Evolutionary conservation across 768 basidiomycete species (phyloP).

Genomic region (Psilocybe sp.): DNA sequence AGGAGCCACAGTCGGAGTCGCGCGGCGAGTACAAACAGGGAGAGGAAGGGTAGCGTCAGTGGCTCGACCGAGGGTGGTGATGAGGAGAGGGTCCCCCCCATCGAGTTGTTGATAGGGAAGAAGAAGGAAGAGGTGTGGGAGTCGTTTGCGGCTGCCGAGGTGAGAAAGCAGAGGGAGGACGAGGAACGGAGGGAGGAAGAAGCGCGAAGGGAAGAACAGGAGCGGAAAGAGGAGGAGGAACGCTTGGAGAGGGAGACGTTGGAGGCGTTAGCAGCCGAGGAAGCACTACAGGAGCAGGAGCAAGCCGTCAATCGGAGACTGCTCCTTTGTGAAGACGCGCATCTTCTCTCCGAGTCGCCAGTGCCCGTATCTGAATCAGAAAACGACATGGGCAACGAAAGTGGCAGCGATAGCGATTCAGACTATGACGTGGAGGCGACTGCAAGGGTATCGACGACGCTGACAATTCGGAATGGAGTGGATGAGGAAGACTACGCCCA

Average conservation of each 20-base stretch:
- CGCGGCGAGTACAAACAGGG: no score
- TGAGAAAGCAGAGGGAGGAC: background rate
- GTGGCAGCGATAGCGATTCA: slow-evolving; percentile 33
- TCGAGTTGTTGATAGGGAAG: slow-evolving; percentile 52
- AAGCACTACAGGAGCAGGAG: no score
- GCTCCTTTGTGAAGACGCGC: no score
- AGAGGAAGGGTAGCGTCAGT: slow-evolving; percentile 25
- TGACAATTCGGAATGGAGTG: no score
- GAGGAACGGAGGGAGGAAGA: slow-evolving; percentile 1
- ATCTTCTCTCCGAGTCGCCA: slow-evolving; percentile 31
- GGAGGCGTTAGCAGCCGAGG: slow-evolving; percentile 21
- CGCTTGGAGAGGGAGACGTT: slow-evolving; percentile 15
- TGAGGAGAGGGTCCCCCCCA: slow-evolving; percentile 30
- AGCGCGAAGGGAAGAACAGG: slow-evolving; percentile 6
- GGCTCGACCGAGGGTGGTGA: slow-evolving; percentile 16
- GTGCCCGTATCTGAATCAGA: slow-evolving; percentile 29
- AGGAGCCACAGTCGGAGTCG: slow-evolving; percentile 40
- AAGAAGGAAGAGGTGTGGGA: slow-evolving; percentile 32
- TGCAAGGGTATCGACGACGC: no score
- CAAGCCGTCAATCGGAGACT: no score
- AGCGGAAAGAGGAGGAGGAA: slow-evolving; percentile 12
- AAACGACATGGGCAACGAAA: slow-evolving; percentile 28
- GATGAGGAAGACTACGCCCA: no score
- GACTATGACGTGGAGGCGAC: no score
- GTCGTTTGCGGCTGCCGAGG: slow-evolving; percentile 13